phyloP scores from a whole-genome alignment of 176 grass and related monocot species.

The Juncus inflexus region DNA sequence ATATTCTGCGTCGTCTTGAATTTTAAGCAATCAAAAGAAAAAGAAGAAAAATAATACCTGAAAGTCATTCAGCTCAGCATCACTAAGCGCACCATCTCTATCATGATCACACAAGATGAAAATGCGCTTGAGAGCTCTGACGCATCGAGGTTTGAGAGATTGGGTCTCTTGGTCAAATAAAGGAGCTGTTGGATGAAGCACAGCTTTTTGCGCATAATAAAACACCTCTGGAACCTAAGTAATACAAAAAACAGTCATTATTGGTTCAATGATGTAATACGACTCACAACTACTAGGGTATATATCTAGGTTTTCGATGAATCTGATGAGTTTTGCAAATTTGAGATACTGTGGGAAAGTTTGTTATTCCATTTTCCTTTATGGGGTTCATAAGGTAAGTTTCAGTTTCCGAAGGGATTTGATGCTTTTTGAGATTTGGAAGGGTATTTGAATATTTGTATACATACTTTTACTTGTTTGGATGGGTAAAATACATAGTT shows the following conservation, averaged over 20 bases:
- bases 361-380: too few relatives aligned
- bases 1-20: constrained; percentile 1
- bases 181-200: constrained; percentile 88
- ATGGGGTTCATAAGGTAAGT: too few relatives aligned
- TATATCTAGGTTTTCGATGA: neutral
- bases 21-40: neutral
- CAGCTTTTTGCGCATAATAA: constrained; percentile 94
- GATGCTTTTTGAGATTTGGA: too few relatives aligned
- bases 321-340: neutral
- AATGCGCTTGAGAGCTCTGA: constrained; percentile 86
- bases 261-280: neutral
- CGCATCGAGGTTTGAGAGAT: constrained; percentile 83
- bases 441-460: too few relatives aligned
- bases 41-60: constrained; percentile 45
- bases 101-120: constrained; percentile 91
- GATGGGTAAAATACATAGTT: too few relatives aligned
- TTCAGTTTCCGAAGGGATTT: too few relatives aligned
- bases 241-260: neutral
- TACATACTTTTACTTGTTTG: too few relatives aligned
- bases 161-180: constrained; percentile 93
- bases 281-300: constrained; percentile 8
- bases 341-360: too few relatives aligned
- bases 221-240: constrained; percentile 83
- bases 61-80: constrained; percentile 90
- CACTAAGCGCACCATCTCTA: constrained; percentile 86